These are phyloP conservation scores for Leptodontidium sp. DNA, from an alignment of 2,329 filamentous ascomycete genomes.

Conservation along the genomic window DNA sequence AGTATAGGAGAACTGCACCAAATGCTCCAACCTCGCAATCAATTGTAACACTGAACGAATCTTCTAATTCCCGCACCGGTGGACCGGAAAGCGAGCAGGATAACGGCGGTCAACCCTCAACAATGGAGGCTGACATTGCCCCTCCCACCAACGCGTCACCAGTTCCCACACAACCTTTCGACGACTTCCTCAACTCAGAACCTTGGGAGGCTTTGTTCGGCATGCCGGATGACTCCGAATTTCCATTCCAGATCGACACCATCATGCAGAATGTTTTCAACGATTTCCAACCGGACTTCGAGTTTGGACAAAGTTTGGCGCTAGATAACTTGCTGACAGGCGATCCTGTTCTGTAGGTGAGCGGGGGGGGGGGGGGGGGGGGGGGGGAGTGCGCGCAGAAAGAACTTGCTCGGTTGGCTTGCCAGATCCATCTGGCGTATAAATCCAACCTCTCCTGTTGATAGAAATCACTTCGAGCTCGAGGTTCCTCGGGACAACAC, in stretches of 20 bases:
- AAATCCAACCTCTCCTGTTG: background rate
- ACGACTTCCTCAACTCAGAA: constrained; percentile 26
- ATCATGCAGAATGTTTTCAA: constrained; percentile 30
- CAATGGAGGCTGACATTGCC: background rate
- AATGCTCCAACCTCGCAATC: background rate
- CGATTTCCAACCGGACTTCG: constrained; percentile 27
- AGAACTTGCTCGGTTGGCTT: background rate
- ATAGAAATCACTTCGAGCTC: no score
- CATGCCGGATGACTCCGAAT: constrained; percentile 12
- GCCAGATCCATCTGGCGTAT: background rate
- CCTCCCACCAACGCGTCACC: background rate
- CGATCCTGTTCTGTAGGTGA: background rate
- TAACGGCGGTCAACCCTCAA: background rate
- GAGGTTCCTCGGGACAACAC: background rate
- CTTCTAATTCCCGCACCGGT: background rate
- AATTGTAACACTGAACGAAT: background rate
- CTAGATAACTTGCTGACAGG: constrained; percentile 20
- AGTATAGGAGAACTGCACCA: background rate
- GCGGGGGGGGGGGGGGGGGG: background rate
- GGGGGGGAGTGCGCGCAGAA: background rate
- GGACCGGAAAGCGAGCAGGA: background rate
- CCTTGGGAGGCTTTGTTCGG: constrained; percentile 20
- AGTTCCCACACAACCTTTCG: background rate
- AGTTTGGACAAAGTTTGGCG: constrained; percentile 19
- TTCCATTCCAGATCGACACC: constrained; percentile 22